Percentiles rank a stretch among this genome's conserved stretches.
These are phyloP conservation scores for Lolium multiflorum DNA, from an alignment of 176 grass and related monocot genomes.

Conservation along the genomic window DNA sequence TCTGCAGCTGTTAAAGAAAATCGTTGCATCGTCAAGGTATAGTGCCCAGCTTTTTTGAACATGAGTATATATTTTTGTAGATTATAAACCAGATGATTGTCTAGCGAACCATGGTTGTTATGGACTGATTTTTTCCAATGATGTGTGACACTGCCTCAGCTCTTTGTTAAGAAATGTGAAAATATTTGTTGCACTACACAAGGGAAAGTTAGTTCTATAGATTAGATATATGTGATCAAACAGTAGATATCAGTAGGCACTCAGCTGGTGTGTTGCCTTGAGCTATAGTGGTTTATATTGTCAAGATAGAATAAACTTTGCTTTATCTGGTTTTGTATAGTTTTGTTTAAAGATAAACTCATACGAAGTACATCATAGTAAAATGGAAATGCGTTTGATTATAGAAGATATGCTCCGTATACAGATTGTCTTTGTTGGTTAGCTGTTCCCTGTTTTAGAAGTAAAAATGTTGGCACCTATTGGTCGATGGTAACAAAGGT, in stretches of 20 bases:
- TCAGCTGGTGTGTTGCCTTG: background rate
- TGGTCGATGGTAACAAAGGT: background rate
- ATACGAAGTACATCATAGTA: background rate
- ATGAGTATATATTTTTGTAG: no score
- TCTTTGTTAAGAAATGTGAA: background rate
- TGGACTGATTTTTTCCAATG: background rate
- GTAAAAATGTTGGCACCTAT: background rate
- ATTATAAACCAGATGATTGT: no score
- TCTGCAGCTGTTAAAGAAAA: no score
- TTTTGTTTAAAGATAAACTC: background rate
- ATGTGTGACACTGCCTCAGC: background rate
- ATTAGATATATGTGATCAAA: background rate
- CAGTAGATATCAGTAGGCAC: background rate
- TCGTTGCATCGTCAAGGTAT: no score
- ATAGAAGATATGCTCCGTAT: background rate
- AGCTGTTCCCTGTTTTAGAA: no score
- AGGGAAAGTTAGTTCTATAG: background rate
- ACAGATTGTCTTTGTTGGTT: background rate
- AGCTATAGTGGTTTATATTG: background rate
- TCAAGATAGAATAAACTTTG: background rate
- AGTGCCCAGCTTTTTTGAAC: no score
- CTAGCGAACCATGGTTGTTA: background rate
- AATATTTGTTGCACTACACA: background rate
- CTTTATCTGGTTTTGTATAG: background rate
- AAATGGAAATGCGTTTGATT: background rate